Percentiles rank a stretch among this genome's conserved stretches.
phyloP scores from a whole-genome alignment of 2,329 filamentous ascomycete species.

The Alternaria hordeiaustralica region DNA sequence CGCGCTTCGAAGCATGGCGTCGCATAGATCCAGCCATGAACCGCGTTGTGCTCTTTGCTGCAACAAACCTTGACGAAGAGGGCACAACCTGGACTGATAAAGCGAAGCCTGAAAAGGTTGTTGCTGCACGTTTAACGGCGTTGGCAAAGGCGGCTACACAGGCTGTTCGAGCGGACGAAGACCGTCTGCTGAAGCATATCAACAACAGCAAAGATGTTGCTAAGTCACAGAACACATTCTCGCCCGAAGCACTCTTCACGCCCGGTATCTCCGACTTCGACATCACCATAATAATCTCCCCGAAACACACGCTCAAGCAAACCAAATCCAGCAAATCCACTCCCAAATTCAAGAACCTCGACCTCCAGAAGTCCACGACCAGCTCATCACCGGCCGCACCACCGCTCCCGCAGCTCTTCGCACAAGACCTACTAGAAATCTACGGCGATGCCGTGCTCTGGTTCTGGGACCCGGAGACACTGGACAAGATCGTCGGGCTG shows the following conservation, averaged over 20 bases:
- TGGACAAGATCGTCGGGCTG: constrained; percentile 66
- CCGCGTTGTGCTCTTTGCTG: constrained; percentile 78
- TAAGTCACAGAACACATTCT: constrained; percentile 8
- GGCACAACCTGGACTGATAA: constrained; percentile 82
- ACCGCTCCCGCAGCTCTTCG: constrained; percentile 67
- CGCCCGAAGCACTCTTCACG: constrained; percentile 71
- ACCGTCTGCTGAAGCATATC: constrained; percentile 52
- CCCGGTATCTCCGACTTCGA: constrained; percentile 80
- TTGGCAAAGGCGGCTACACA: constrained; percentile 74
- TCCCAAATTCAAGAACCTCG: constrained; percentile 80
- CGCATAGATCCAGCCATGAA: constrained; percentile 90
- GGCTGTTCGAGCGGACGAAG: constrained; percentile 58
- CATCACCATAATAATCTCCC: constrained; percentile 76
- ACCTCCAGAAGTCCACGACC: constrained; percentile 53
- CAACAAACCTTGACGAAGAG: constrained; percentile 77
- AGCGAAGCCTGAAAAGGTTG: constrained; percentile 74
- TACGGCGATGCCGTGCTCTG: constrained; percentile 78
- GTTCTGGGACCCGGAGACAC: constrained; percentile 71
- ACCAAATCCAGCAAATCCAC: constrained; percentile 40
- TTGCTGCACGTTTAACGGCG: constrained; percentile 81
- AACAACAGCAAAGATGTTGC: constrained; percentile 11
- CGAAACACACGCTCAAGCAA: constrained; percentile 54
- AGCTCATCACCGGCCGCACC: constrained; percentile 53
- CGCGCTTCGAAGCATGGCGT: constrained; percentile 81
- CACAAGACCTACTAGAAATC: constrained; percentile 69